Evolutionary conservation across 169 alveolate genomes (phyloP).

Genomic region (Eimeria zaria): DNA sequence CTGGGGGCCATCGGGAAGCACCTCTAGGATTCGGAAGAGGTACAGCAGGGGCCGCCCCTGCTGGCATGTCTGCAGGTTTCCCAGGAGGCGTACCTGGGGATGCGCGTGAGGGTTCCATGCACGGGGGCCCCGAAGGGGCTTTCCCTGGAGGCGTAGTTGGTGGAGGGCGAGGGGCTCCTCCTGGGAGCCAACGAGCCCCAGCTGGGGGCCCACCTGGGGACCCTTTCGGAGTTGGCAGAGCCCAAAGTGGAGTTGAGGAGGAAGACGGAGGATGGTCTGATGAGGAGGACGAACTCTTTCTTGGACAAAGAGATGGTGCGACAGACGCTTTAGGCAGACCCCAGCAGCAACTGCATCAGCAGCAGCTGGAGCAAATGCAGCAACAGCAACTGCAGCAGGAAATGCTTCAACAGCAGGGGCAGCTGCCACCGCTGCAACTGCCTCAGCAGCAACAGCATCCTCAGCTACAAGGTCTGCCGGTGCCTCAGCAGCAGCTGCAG

Average conservation of each 20-base stretch:
- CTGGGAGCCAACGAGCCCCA: not conserved
- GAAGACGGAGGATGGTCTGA: not conserved
- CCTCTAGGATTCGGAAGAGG: slow-evolving; percentile 6
- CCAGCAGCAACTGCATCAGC: slow-evolving; percentile 2
- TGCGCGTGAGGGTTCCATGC: not conserved
- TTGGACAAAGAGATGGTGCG: not conserved
- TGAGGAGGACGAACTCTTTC: not conserved
- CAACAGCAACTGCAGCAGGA: not conserved
- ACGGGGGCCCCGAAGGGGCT: slow-evolving; percentile 10
- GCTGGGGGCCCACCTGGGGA: not conserved
- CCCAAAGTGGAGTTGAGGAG: not conserved
- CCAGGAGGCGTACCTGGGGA: not conserved
- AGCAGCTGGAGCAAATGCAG: too few relatives aligned
- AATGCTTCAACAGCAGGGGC: not conserved
- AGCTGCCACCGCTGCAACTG: not conserved
- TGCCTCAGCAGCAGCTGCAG: not conserved
- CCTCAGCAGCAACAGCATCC: not conserved
- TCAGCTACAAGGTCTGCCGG: not conserved
- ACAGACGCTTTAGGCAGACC: slow-evolving; percentile 6
- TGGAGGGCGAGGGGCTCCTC: not conserved
- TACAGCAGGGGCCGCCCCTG: not conserved
- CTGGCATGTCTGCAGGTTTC: not conserved
- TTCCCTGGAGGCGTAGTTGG: not conserved
- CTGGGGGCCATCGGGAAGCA: not conserved
- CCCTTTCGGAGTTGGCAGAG: not conserved